phyloP scores from a whole-genome alignment of 805 yeast genomes.

The Komagataella pseudopastoris region DNA sequence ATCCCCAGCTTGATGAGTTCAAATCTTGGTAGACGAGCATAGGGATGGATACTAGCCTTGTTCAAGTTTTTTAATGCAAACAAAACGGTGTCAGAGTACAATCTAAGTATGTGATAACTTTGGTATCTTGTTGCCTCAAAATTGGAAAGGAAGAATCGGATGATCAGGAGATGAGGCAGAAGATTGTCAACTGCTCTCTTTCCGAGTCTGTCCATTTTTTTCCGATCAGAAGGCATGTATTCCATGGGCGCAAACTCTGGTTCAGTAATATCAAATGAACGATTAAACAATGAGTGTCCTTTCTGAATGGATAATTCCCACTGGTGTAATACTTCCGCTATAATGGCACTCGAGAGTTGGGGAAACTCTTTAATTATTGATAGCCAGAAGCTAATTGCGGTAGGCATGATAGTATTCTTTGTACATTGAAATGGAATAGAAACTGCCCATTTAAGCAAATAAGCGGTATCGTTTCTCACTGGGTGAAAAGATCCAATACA shows the following conservation, averaged over 20 bases:
- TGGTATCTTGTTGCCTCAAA: conserved; percentile 70
- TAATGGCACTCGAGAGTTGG: conserved; percentile 38
- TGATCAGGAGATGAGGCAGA: conserved; percentile 57
- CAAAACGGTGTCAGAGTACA: conserved; percentile 49
- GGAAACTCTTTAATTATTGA: conserved; percentile 59
- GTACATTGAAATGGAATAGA: conserved; percentile 61
- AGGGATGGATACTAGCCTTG: conserved; percentile 70
- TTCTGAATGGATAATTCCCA: conserved; percentile 58
- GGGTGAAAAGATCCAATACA: conserved; percentile 24
- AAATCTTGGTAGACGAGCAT: conserved; percentile 61
- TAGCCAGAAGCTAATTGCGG: conserved; percentile 71
- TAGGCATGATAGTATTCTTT: conserved; percentile 41
- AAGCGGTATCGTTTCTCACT: conserved; percentile 26
- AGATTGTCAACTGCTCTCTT: conserved; percentile 29
- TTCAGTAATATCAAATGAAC: conserved; percentile 33
- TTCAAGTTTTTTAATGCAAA: conserved; percentile 38
- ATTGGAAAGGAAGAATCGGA: conserved; percentile 56
- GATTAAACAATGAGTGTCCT: conserved; percentile 52
- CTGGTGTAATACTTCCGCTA: conserved; percentile 53
- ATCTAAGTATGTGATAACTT: conserved; percentile 52
- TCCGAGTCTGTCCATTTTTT: conserved; percentile 38
- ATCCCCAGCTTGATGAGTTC: conserved; percentile 60
- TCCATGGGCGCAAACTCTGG: conserved; percentile 73
- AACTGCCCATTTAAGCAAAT: conserved; percentile 36
- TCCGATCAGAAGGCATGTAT: conserved; percentile 72